Base-by-base conservation (phyloP, 192 early-diverging fungal genomes). In the Linnemannia schmuckeri region DNA sequence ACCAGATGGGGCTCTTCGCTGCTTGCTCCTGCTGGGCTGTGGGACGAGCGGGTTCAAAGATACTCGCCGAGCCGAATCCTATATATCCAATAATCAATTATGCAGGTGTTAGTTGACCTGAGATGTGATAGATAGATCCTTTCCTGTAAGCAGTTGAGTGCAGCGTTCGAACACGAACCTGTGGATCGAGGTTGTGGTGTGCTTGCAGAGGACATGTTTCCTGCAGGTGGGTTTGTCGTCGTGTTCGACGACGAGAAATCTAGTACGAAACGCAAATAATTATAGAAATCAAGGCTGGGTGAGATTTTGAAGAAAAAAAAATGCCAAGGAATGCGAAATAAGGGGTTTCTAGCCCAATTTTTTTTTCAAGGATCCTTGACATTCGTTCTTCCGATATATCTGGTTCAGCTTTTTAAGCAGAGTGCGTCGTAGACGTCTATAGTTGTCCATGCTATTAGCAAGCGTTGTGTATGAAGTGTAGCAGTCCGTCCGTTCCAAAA, bases 1-100 rank as follows among this genome's bases (percentile, higher is more conserved):
- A 95, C 97, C 97, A 99, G 27, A 99, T 83, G 12, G 95, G 93
- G 12, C 92, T 78, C 17, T 88, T 87, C 37, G 69, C 81, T 24
- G 49, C 70, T 77, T 90, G 78, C 40, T 81, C 79, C 42, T 75
- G 75, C 6, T 63, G 47, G 17, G 47, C 30, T 37, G 74, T 52
- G 0, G 61, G 61, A 33, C 73, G 57, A 20, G 46, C 52, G 10
- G 79, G 76, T 4, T 87, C 46, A 69, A 87, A 87, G 8, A 81
- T 78, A 7, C 68, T 66, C 22, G 80, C 71, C 13, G 79, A 69
- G 9, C 76, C 79, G 70, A 81, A 87, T 49, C 79, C 85, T 80
- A 70, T 77, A 69, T 33, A 41, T 46, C 13, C 35, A 49, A 68
- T 12, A 18, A n/a, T 57, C 20, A 24, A 8, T 20, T 18, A 24